Conservation (phyloP, 2,329 filamentous ascomycete genomes). For the Amauroascus verrucosus region DNA sequence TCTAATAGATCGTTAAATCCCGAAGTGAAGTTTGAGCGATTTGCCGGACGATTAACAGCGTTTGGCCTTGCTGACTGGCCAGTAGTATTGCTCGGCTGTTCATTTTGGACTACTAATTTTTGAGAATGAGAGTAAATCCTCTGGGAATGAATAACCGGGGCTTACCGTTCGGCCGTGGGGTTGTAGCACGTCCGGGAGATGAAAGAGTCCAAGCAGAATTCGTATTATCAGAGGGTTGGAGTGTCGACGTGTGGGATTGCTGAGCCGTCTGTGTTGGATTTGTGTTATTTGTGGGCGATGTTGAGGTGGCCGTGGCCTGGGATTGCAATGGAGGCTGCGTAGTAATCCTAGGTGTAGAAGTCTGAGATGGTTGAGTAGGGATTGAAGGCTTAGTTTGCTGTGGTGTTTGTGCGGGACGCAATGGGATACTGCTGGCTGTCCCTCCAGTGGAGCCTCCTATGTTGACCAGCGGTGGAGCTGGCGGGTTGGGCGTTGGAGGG, state of each 20-base stretch:
- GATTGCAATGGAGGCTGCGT: not conserved
- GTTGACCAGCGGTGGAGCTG: not conserved
- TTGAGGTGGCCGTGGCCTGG: not conserved
- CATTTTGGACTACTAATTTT: not conserved
- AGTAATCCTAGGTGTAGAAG: not conserved
- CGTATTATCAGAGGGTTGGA: not conserved
- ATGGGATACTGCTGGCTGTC: not conserved
- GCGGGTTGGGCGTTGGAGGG: not conserved
- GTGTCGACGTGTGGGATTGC: not conserved
- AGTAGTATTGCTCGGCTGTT: not conserved
- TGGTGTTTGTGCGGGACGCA: not conserved
- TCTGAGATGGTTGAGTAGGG: not conserved
- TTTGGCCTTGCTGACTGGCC: not conserved
- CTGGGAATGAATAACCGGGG: not conserved
- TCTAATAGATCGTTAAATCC: constrained; percentile 1
- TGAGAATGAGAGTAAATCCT: not conserved
- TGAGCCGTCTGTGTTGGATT: not conserved
- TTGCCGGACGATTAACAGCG: constrained; percentile 1
- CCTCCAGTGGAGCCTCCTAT: not conserved
- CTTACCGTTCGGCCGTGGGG: constrained; percentile 1
- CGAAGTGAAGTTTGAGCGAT: not conserved
- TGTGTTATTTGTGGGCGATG: not conserved
- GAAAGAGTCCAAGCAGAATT: constrained; percentile 1
- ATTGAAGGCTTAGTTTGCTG: not conserved
- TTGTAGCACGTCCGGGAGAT: not conserved